Evolutionary conservation across 169 alveolate genomes (phyloP).

Genomic region (Besnoitia besnoiti): DNA sequence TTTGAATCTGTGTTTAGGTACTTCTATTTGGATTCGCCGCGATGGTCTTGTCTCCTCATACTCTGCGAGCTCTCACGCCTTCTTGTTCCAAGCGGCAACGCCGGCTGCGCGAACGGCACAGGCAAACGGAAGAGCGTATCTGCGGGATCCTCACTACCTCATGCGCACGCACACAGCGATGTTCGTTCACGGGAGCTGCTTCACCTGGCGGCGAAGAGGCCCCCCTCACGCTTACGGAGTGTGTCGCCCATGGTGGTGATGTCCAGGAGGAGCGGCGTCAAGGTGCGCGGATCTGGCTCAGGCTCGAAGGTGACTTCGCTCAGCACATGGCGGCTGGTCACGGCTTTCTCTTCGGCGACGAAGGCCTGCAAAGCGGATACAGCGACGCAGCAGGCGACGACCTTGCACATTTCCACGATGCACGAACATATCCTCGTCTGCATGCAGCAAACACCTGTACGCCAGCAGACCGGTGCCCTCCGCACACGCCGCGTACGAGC

Average conservation of each 20-base stretch:
- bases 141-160: background rate
- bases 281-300: conserved; percentile 59
- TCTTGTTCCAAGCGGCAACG: background rate
- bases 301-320: background rate
- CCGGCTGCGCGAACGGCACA: background rate
- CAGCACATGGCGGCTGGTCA: background rate
- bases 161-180: background rate
- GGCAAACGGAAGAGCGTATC: background rate
- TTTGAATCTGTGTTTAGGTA: too few species aligned
- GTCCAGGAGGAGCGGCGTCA: conserved; percentile 60
- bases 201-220: too few species aligned
- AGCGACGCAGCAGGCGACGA: too few species aligned
- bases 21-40: too few species aligned
- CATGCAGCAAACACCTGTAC: too few species aligned
- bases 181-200: too few species aligned
- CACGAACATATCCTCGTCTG: too few species aligned
- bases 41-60: too few species aligned
- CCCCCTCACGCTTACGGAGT: conserved; percentile 62
- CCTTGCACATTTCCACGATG: too few species aligned
- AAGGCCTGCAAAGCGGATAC: background rate
- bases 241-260: conserved; percentile 55
- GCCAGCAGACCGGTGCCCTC: too few species aligned
- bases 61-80: background rate
- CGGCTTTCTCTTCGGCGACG: background rate
- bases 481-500: too few species aligned